Evolutionary conservation across 495 filamentous ascomycete genomes (phyloP).

Genomic region (Amorphotheca resinae): DNA sequence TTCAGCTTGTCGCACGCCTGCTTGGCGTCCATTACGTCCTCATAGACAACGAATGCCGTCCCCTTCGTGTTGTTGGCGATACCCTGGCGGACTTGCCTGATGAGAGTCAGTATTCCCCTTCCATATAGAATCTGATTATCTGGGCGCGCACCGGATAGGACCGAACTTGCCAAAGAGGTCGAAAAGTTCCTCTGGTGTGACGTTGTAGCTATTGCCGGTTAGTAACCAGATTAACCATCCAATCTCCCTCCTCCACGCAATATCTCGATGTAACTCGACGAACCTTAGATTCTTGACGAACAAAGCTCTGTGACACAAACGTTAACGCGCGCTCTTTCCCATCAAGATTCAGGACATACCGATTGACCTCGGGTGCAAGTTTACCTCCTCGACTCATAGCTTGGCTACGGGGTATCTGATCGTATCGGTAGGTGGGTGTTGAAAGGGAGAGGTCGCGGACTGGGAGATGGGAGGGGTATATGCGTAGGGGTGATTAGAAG

Average conservation of each 20-base stretch:
- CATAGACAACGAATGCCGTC: conserved; percentile 97
- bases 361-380: conserved; percentile 92
- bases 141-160: conserved; percentile 62
- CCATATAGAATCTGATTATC: not conserved
- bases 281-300: conserved; percentile 97
- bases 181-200: conserved; percentile 86
- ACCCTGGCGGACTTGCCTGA: conserved; percentile 88
- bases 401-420: conserved; percentile 24
- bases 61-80: conserved; percentile 96
- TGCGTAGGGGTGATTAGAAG: not conserved
- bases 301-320: conserved; percentile 55
- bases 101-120: conserved; percentile 22
- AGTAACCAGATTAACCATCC: conserved; percentile 2
- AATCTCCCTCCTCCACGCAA: conserved; percentile 2
- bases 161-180: conserved; percentile 93
- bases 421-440: not conserved
- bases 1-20: conserved; percentile 98
- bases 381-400: conserved; percentile 74
- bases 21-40: conserved; percentile 98
- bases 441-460: not conserved
- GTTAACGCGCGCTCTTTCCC: conserved; percentile 15
- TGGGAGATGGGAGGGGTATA: not conserved
- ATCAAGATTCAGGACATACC: conserved; percentile 42
- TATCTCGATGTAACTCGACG: conserved; percentile 19
- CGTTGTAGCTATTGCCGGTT: conserved; percentile 63